Conservation (phyloP, 2,329 filamentous ascomycete species). For the Penicillium sp. region DNA sequence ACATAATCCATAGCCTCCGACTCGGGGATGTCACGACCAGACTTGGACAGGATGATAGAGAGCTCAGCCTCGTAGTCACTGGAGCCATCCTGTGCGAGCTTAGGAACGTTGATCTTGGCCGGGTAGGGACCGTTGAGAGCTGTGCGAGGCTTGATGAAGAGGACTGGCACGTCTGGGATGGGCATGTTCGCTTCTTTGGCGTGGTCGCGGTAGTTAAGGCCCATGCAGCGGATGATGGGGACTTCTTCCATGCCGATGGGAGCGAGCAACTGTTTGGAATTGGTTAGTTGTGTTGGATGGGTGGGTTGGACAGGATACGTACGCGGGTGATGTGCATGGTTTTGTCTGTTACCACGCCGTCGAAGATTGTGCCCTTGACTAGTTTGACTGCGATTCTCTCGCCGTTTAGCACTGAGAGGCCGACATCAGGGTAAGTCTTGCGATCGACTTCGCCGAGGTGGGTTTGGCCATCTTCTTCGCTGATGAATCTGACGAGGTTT, state of each 20-base stretch:
- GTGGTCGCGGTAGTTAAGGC: conserved; percentile 32
- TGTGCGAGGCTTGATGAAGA: conserved; percentile 32
- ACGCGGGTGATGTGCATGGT: conserved; percentile 25
- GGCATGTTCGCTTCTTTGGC: conserved; percentile 28
- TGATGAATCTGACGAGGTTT: conserved; percentile 33
- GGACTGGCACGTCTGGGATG: conserved; percentile 28
- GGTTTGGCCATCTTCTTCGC: conserved; percentile 27
- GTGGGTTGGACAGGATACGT: neutral
- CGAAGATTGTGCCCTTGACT: conserved; percentile 31
- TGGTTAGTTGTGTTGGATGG: too few species aligned
- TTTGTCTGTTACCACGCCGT: conserved; percentile 24
- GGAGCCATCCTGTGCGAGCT: conserved; percentile 31
- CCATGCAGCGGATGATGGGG: conserved; percentile 33
- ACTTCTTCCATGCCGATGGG: conserved; percentile 18
- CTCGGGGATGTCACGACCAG: conserved; percentile 21
- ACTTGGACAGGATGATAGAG: conserved; percentile 26
- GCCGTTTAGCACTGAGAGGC: conserved; percentile 23
- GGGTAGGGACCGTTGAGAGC: conserved; percentile 29
- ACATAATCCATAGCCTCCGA: conserved; percentile 27
- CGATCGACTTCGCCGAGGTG: conserved; percentile 33
- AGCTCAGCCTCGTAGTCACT: conserved; percentile 34
- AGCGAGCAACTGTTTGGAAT: conserved; percentile 25
- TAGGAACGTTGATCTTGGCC: conserved; percentile 28
- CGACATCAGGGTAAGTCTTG: conserved; percentile 23
- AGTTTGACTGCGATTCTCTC: conserved; percentile 22